Base-by-base conservation (phyloP, 768 basidiomycete genomes). In the Termitomyces titanicus region DNA sequence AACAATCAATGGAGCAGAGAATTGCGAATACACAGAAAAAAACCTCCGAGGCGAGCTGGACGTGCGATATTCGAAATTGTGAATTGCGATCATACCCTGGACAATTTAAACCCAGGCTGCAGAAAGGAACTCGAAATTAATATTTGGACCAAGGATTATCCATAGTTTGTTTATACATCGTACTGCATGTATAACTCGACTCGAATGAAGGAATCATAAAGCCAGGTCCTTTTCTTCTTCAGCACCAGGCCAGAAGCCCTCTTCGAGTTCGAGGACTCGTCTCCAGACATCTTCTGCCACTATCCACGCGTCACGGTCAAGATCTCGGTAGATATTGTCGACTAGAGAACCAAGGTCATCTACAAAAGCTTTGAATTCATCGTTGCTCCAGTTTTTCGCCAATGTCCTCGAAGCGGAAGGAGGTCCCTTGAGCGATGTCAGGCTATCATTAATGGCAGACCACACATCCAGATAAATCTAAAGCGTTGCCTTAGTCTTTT, bases 381-480 rank as follows among this genome's bases (percentile, higher is more conserved):
- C 65, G 18, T 66, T 70, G 49, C 76, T 86, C 89, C 88, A 92
- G 64, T 81, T 88, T 22, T 74, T 68, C 17, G 83, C 79, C 34
- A 92, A 77, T n/a, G 74, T 68, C 6, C 60, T 56, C 27, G 85
- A 63, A 2, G 79, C 78, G 31, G 63, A 58, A 24, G 55, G 49
- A 38, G 31, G 59, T 31, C 20, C 60, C 10, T 24, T 31, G 13
- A 37, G 37, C 35, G 39, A 46, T 31, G 51, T 50, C 53, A 70
- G 55, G 5, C 56, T 56, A 0, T 56, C 47, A 37, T 69, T 64
- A 35, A 85, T 83, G 51, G 71, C 70, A 1, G 75, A 73, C 89
- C 89, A 90, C 3, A 86, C 81, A 48, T 85, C 81, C 25, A 88
- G 72, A 63, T 90, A 89, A 24, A 86, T 75, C 89, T 90, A 45